Evolutionary conservation across 768 basidiomycete species (phyloP).

Genomic region (Boletellus ananas): DNA sequence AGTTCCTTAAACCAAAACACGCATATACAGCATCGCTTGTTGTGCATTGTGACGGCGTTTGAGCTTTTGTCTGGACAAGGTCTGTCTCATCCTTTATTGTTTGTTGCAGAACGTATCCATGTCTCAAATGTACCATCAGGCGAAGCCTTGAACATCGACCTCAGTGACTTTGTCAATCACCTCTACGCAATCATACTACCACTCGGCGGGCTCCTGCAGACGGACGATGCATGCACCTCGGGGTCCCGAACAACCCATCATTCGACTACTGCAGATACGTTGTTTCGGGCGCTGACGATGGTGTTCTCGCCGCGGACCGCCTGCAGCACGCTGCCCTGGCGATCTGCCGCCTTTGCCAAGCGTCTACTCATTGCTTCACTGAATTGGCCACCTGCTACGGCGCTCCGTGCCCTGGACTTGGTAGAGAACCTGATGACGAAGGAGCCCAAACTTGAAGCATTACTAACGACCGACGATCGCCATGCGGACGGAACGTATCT

Average conservation of each 20-base stretch:
- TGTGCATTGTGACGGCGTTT: slow-evolving; percentile 95
- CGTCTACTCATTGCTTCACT: slow-evolving; percentile 80
- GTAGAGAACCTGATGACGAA: slow-evolving; percentile 67
- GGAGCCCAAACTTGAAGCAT: slow-evolving; percentile 76
- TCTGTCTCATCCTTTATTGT: slow-evolving; percentile 23
- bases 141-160: slow-evolving; percentile 96
- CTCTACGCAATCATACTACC: slow-evolving; percentile 82
- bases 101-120: slow-evolving; percentile 6
- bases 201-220: slow-evolving; percentile 59
- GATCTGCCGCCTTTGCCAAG: slow-evolving; percentile 90
- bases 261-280: slow-evolving; percentile 55
- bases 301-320: slow-evolving; percentile 74
- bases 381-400: slow-evolving; percentile 70
- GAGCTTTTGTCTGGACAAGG: slow-evolving; percentile 97
- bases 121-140: slow-evolving; percentile 42
- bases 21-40: slow-evolving; percentile 56
- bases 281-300: slow-evolving; percentile 82
- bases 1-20: slow-evolving; percentile 32
- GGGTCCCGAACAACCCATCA: slow-evolving; percentile 27
- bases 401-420: slow-evolving; percentile 69
- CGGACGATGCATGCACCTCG: slow-evolving; percentile 49
- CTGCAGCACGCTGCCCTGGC: slow-evolving; percentile 59
- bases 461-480: slow-evolving; percentile 86
- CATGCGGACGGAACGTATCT: slow-evolving; percentile 81
- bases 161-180: slow-evolving; percentile 79